A percentile compares a stretch with the other conserved stretches of the same genome.
Evolutionary conservation across 2,329 filamentous ascomycete genomes (phyloP).

Genomic region (Lecanosticta acicola): DNA sequence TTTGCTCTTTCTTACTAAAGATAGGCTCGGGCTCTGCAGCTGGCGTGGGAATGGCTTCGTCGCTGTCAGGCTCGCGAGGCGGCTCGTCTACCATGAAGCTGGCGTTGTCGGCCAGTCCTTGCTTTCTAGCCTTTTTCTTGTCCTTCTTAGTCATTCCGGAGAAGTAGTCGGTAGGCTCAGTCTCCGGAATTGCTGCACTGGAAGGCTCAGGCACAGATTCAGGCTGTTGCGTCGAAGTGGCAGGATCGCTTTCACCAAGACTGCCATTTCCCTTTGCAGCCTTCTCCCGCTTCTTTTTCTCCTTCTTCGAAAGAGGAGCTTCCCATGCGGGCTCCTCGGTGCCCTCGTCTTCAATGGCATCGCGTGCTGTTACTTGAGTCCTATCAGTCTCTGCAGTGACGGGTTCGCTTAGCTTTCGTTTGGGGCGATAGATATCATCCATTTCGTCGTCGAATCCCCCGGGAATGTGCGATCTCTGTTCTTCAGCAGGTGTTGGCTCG

Average conservation of each 20-base stretch:
- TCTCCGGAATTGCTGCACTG: neutral
- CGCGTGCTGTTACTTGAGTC: slow-evolving; percentile 2
- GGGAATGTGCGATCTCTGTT: slow-evolving; percentile 51
- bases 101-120: slow-evolving; percentile 12
- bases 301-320: slow-evolving; percentile 32
- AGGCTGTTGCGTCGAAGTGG: slow-evolving; percentile 9
- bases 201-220: neutral
- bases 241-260: slow-evolving; percentile 12
- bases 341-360: slow-evolving; percentile 8
- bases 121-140: slow-evolving; percentile 40
- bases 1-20: slow-evolving; percentile 34
- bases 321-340: slow-evolving; percentile 27
- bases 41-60: slow-evolving; percentile 1
- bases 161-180: slow-evolving; percentile 9
- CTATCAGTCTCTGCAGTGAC: slow-evolving; percentile 3
- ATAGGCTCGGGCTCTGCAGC: slow-evolving; percentile 28
- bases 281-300: slow-evolving; percentile 43
- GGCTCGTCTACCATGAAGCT: slow-evolving; percentile 1
- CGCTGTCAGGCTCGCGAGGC: neutral
- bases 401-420: neutral
- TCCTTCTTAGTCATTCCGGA: slow-evolving; percentile 46
- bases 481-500: slow-evolving; percentile 53
- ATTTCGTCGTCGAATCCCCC: slow-evolving; percentile 51
- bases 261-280: slow-evolving; percentile 30
- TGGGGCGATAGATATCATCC: slow-evolving; percentile 10